Evolutionary conservation across 2,329 filamentous ascomycete genomes (phyloP).

Genomic region (Cordyceps pruinosa): DNA sequence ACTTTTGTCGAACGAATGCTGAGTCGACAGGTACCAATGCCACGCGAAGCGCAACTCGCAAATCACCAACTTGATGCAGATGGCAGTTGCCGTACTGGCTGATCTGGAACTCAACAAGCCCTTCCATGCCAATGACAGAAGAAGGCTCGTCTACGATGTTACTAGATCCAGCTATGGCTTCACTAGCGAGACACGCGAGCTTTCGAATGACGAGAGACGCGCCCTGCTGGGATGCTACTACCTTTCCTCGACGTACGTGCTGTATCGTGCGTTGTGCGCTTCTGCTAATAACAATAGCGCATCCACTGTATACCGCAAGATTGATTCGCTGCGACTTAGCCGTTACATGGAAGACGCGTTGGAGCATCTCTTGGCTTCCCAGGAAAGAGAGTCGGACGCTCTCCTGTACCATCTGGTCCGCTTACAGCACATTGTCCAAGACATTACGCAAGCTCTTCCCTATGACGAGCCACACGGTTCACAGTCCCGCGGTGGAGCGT

Average conservation of each 20-base stretch:
- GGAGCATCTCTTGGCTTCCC: not conserved
- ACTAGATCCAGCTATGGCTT: constrained; percentile 3
- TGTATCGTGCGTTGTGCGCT: not conserved
- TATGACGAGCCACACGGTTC: constrained; percentile 3
- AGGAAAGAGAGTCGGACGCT: not conserved
- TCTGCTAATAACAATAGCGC: not conserved
- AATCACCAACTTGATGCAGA: constrained; percentile 7
- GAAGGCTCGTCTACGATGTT: constrained; percentile 5
- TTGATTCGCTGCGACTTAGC: constrained; percentile 3
- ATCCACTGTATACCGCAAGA: constrained; percentile 3
- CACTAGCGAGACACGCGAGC: not conserved
- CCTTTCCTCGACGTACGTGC: constrained; percentile 6
- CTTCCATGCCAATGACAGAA: constrained; percentile 1
- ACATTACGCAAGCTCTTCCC: constrained; percentile 2
- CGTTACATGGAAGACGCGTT: constrained; percentile 2
- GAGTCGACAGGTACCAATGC: constrained; percentile 9
- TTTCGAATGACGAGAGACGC: constrained; percentile 6
- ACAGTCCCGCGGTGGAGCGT: not conserved
- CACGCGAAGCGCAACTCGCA: constrained; percentile 7
- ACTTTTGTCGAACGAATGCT: not conserved
- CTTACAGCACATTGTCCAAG: constrained; percentile 4
- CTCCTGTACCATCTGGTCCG: constrained; percentile 3
- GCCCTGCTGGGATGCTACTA: constrained; percentile 8
- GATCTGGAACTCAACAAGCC: constrained; percentile 11
- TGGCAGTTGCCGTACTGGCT: constrained; percentile 1